Base-by-base conservation (phyloP, 2,329 filamentous ascomycete species). In the Colletotrichum sp. region DNA sequence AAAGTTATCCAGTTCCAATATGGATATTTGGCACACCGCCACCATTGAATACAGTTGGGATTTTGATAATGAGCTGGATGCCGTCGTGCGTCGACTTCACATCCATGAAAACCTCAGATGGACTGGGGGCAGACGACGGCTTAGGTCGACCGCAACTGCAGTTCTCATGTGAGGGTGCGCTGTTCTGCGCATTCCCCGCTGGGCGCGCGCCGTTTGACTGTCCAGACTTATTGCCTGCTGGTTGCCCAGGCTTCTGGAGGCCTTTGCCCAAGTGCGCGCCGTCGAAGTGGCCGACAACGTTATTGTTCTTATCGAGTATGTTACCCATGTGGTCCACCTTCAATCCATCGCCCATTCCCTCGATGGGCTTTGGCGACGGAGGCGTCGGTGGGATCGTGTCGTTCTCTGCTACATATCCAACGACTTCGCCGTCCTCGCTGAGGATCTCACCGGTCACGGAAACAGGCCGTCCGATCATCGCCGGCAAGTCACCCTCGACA, bases 71-170 rank as follows among this genome's bases (percentile, higher is more conserved):
- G 67, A 90, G 79, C 79, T 90, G 89, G 76, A 90, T 90, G 3
- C 89, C 89, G 68, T 90, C 89, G 54, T 85, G 88, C 6, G 89
- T 90, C 38, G 88, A 90, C 79, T 89, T 89, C 72, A 90, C 87
- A 76, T 90, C 89, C 70, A 90, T 78, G 76, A 88, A 90, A 33
- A 90, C 86, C 78, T 90, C 89, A 3, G 88, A 88, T 5, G 88
- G 87, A 74, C 82, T 84, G 24, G 85, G 85, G 6, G 79, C 79
- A 18, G 81, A 79, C 4, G 81, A 80, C 69, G 83, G 81, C 70
- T 83, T 85, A 61, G 76, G 61, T 58, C 69, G 68, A 43, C 66
- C 51, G 31, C 74, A 69, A n/a, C 82, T 84, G 75, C 83, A 84
- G 6, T 77, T 79, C 47, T 80, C 78, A 58, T 66, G 34, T 8